Base-by-base conservation (phyloP, 257 asterid species). In the Nicotiana noctiflora region DNA sequence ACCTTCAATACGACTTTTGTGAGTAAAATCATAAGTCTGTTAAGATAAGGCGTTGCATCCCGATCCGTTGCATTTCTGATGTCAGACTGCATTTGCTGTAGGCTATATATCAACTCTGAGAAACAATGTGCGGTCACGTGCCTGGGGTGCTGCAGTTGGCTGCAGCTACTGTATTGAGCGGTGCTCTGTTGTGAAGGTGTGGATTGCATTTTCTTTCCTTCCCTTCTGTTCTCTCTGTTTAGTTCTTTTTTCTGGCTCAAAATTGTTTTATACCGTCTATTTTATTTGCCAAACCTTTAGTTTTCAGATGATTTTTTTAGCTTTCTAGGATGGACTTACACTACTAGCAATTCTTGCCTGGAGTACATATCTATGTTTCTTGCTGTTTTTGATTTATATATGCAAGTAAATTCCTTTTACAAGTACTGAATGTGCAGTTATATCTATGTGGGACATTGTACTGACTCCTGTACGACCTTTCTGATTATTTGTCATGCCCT, bases 121-220 rank as follows among this genome's bases (percentile, higher is more conserved):
- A 86, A 96, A 96, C 90, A 94, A 90, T 84, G 98, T 94, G 51
- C 98, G 98, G 52, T 96, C 99, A 12, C 98, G 98, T 61, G 93
- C 98, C 25, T 96, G 98, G 99, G 98, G 98, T 85, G 92, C 99
- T 87, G 97, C 95, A 27, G 89, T 91, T 82, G 97, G 90, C 75
- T 96, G 98, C 88, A 96, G 99, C 86, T 93, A 92, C 81, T 92
- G 95, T 77, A 94, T 94, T 4, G 98, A 96, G 86, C 91, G 90
- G 62, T 96, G 99, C 86, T 90, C 91, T 87, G 90, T 92, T 76
- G 87, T 92, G 79, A 96, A 94, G 98, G 99, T 96, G 80, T 78
- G 90, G 70, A 82, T 56, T 80, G 77, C 79, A 77, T 80, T 59
- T 52, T 31, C 80, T 34, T 46, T 83, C 15, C 6, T 75, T 81